phyloP scores from a whole-genome alignment of 2,329 filamentous ascomycete genomes.

The Teratosphaeria pseudoeucalypti region DNA sequence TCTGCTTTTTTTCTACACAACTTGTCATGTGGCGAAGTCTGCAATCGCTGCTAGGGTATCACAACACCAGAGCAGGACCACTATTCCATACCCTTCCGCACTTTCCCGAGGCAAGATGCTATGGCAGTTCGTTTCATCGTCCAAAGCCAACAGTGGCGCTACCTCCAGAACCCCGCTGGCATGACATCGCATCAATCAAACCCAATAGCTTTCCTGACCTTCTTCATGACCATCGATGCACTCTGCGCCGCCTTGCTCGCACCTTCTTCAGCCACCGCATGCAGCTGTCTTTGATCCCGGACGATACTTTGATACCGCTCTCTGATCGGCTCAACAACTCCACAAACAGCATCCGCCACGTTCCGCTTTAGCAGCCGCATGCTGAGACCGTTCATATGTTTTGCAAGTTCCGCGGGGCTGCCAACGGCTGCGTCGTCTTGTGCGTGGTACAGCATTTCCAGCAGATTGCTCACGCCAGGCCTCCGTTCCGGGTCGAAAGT shows the following conservation, averaged over 20 bases:
- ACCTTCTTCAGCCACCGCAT: slow-evolving; percentile 46
- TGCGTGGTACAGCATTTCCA: slow-evolving; percentile 63
- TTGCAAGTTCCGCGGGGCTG: slow-evolving; percentile 32
- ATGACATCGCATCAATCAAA: slow-evolving; percentile 14
- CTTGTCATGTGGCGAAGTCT: no score
- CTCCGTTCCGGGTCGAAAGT: slow-evolving; percentile 60
- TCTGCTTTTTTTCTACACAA: no score
- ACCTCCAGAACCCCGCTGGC: background rate
- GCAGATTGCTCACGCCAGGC: slow-evolving; percentile 78
- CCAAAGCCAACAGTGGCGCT: background rate
- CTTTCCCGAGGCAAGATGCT: no score
- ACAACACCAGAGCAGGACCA: no score
- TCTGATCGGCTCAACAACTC: slow-evolving; percentile 45
- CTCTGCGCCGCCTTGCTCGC: slow-evolving; percentile 50
- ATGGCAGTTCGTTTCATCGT: background rate
- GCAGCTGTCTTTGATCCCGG: slow-evolving; percentile 42
- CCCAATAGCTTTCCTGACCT: slow-evolving; percentile 36
- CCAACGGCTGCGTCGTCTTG: slow-evolving; percentile 27
- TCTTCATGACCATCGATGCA: slow-evolving; percentile 43
- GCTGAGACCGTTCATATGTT: slow-evolving; percentile 33
- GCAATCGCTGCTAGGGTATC: no score
- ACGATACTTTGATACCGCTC: slow-evolving; percentile 47
- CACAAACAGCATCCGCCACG: slow-evolving; percentile 49
- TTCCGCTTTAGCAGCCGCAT: slow-evolving; percentile 54
- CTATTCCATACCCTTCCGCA: no score